Base-by-base conservation (phyloP, 2,329 filamentous ascomycete species). In the Elsinoe fawcettii region DNA sequence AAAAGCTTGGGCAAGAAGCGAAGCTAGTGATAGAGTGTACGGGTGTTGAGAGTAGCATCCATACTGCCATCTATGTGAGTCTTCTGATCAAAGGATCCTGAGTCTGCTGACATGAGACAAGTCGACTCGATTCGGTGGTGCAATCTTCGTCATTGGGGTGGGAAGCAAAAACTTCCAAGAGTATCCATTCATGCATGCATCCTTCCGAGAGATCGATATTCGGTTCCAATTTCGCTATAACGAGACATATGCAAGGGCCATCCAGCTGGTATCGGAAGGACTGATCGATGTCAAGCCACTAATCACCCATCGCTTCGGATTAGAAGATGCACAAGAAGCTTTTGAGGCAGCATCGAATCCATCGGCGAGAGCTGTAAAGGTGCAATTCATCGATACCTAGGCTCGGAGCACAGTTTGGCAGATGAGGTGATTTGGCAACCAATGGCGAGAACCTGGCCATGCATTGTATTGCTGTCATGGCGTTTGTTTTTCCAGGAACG, bases 201-300 rank as follows among this genome's bases (percentile, higher is more conserved):
- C 66, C 5, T 66, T 68, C 53, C 64, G 65, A 3, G 70, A 73
- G 60, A 71, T 74, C 43, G 71, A 73, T 46, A 63, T 74, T 27
- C 63, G 66, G 2, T 73, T 73, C 57, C 70, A 72, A 58, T 72
- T 69, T 60, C 68, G 70, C 11, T 74, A 73, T 58, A 65, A 66
- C 37, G 67, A 74, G 57, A 73, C 69, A 1, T 74, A 71, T 58
- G 69, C 71, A 7, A 75, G 67, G 53, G 75, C 72, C 0, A 69
- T 77, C 8, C 27, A 49, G 32, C 43, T 57, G 32, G 46, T 57
- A 3, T 27, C 25, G 30, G 30, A 37, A 5, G 55, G 55, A 18
- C 34, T 57, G 44, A 49, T 57, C 18, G 44, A 57, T 20, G 43
- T 57, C 8, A 57, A 57, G 55, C 32, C 55, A 11, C 20, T 57